Evolutionary conservation across 805 yeast genomes (phyloP), one percentile per base, ranked within the genome.

Genomic region (Maudiozyma barnettii): DNA sequence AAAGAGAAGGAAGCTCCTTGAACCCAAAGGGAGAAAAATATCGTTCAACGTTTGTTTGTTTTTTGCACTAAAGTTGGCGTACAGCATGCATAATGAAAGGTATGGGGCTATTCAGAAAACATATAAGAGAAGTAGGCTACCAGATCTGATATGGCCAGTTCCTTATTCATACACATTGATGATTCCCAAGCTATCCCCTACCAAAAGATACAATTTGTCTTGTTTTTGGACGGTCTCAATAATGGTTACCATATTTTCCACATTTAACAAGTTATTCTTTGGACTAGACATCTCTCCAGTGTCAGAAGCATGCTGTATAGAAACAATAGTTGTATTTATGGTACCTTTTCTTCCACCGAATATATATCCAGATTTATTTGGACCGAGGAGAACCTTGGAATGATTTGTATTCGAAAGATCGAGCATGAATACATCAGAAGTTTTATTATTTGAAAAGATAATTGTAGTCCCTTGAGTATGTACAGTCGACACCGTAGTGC

Each of bases 301-400:
- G 8, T 38, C 21, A 7, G 23, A 19, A n/a, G 4, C 22, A 37
- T 13, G 22, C 10, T 19, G 21, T 18, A 51, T 46, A 6, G 51
- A 18, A 4, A 59, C 39, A 18, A 53, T 53, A 3, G 56, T 49
- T 19, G 55, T 44, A 30, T 51, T 57, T 0, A 62, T 51, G 3
- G 60, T 61, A n/a, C 54, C 50, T 30, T 58, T 58, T 1, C 47
- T 37, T 0, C 55, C 46, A 8, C 39, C 40, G 30, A 56, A 53
- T 14, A 43, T 22, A 26, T 40, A 42, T 2, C 41, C 21, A 4
- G 29, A 8, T 7, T 42, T 41, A 29, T 38, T 49, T 22, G 51
- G 45, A 4, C 53, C 52, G 2, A 43, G 23, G 5, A 57, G 18
- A 16, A 51, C 43, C 6, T 47, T 44, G 4, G 57, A 54, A 5